These are phyloP conservation scores for Pseudocohnilembus persalinus DNA, from an alignment of 169 alveolate species.

Conservation along the genomic window DNA sequence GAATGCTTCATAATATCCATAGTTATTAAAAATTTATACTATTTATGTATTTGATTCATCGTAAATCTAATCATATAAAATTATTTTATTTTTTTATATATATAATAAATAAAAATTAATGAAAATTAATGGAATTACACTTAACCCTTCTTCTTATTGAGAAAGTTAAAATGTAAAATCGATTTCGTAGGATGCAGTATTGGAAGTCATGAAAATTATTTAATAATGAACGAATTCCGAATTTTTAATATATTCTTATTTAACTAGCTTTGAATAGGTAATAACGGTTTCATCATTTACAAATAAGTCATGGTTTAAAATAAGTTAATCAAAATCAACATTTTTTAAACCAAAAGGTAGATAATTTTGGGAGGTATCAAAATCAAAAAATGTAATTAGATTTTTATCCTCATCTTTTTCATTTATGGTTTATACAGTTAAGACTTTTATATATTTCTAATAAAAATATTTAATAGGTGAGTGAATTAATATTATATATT, in stretches of 20 bases:
- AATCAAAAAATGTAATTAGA: too few relatives aligned
- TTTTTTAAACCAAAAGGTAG: not conserved
- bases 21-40: not conserved
- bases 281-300: not conserved
- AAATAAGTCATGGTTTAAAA: not conserved
- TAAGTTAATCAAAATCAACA: not conserved
- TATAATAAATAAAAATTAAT: too few relatives aligned
- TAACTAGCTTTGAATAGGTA: not conserved
- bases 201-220: not conserved
- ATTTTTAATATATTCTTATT: not conserved
- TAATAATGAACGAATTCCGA: not conserved
- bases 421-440: too few relatives aligned
- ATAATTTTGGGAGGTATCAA: too few relatives aligned
- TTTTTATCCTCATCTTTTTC: too few relatives aligned
- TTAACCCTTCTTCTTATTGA: too few relatives aligned
- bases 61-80: too few relatives aligned
- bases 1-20: not conserved
- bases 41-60: not conserved
- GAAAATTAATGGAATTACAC: too few relatives aligned
- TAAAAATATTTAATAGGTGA: too few relatives aligned
- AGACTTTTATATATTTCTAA: too few relatives aligned
- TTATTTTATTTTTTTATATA: too few relatives aligned
- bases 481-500: too few relatives aligned
- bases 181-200: not conserved
- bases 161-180: not conserved